A percentile compares a stretch with the other conserved stretches of the same genome.
Conservation (phyloP, 371 early-diverging fungal species). For the Coemansia sp. region DNA sequence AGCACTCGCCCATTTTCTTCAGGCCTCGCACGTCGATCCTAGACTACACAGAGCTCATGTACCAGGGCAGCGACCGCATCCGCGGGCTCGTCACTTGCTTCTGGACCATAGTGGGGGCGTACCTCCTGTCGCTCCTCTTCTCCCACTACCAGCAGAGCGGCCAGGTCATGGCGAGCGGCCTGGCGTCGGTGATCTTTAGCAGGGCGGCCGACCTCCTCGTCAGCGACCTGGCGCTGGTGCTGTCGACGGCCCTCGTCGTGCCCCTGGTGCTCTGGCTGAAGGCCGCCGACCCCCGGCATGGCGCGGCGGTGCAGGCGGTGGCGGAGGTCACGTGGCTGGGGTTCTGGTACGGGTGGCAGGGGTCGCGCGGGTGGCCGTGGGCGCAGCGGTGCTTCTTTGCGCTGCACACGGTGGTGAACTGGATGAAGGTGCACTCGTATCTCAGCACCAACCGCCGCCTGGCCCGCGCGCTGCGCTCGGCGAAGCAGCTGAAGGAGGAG, state of each 20-base stretch:
- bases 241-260: conserved; percentile 62
- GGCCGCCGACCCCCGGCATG: too few species aligned
- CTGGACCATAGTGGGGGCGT: conserved; percentile 85
- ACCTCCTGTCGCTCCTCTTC: conserved; percentile 68
- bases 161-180: conserved; percentile 58
- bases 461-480: conserved; percentile 53
- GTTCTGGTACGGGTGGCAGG: conserved; percentile 64
- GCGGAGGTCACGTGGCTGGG: conserved; percentile 68
- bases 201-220: conserved; percentile 63
- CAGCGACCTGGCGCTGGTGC: conserved; percentile 68
- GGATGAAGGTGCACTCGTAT: conserved; percentile 96
- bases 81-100: conserved; percentile 88
- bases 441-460: conserved; percentile 71
- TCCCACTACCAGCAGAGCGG: conserved; percentile 73
- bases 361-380: conserved; percentile 79
- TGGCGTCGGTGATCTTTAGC: conserved; percentile 68
- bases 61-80: conserved; percentile 55
- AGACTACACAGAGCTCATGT: conserved; percentile 57
- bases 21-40: conserved; percentile 54
- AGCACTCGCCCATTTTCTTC: too few species aligned
- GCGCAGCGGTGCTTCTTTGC: conserved; percentile 87
- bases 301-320: conserved; percentile 66
- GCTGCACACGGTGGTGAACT: conserved; percentile 85
- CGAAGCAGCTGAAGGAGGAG: not conserved
- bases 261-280: too few species aligned